Evolutionary conservation across 306 rosid species (phyloP), one percentile per base, ranked within the genome.

Genomic region (Corylus avellana): DNA sequence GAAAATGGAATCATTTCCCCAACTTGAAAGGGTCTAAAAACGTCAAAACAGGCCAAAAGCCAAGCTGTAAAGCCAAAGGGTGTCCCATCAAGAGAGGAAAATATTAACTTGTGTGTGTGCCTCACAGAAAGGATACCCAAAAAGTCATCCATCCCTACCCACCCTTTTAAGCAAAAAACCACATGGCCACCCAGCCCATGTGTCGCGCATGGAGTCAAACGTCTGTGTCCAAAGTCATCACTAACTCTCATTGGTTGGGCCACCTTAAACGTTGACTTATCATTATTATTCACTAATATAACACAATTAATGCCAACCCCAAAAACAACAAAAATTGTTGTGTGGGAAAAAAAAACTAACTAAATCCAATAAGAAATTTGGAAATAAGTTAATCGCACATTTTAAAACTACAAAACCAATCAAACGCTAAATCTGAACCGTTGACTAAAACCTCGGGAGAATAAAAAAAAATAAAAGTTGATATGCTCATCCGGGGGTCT

Each of bases 141-240:
- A 17, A 49, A 68, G 79, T 56, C 68, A n/a, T 49, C 37, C 42
- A 77, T 81, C 78, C 82, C 77, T 59, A 51, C 70, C 87, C 83
- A 81, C 72, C n/a, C n/a, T 44, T 54, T 53, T 62, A 77, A 77
- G 77, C 80, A 81, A 84, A 77, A 27, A 37, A 10, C 44, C 81
- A 78, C 66, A 73, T 72, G 73, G 68, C 39, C 70, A 59, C 69
- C 35, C 51, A 56, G 73, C 66, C 12, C 22, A 62, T 82, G 84
- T 85, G 84, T 42, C 69, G 53, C 82, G 66, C 84, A 59, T 72
- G 79, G 69, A 55, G 80, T 77, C 70, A 69, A 84, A 35, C 10
- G 11, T 56, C 62, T 2, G 37, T 9, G 6, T 11, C 66, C 66
- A 59, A 59, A 25, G 32, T 59, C 47, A 16, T 66, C 72, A 35